Conservation (phyloP, 169 alveolate species). For the Cystoisospora suis region DNA sequence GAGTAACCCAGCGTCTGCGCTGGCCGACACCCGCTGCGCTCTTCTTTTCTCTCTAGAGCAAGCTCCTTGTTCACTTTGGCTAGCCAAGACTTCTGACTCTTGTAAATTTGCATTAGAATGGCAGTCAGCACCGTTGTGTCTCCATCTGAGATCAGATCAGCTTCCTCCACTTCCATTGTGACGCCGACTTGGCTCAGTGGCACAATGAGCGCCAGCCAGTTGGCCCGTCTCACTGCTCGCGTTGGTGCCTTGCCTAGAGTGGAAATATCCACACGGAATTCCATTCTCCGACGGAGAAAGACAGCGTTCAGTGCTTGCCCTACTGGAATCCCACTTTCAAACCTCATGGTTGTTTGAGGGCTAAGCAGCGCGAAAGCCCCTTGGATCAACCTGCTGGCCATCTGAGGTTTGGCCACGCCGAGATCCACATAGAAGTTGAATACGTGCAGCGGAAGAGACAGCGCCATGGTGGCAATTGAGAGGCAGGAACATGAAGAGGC, state of each 20-base stretch:
- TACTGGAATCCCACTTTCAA: background rate
- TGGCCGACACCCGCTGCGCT: background rate
- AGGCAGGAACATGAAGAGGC: too few relatives aligned
- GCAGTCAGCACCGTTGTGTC: background rate
- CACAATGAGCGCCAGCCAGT: background rate
- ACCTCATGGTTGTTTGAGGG: background rate
- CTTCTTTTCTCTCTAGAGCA: background rate
- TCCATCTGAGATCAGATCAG: background rate
- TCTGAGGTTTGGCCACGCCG: background rate
- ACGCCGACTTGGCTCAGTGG: background rate
- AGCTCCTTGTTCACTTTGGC: background rate
- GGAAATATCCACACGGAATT: background rate
- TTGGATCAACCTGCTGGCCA: background rate
- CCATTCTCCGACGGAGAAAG: background rate
- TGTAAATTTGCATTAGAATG: background rate
- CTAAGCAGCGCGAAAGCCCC: background rate
- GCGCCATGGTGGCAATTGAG: too few relatives aligned
- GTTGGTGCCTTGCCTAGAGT: background rate
- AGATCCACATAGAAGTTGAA: background rate
- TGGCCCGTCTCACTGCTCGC: background rate
- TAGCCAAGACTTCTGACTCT: background rate
- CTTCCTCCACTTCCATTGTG: background rate
- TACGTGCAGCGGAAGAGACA: background rate
- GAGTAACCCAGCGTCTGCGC: background rate
- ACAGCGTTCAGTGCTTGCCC: background rate